Evolutionary conservation across 805 yeast species (phyloP), one percentile per base, ranked within the genome.

Genomic region (Peterozyma xylosa): DNA sequence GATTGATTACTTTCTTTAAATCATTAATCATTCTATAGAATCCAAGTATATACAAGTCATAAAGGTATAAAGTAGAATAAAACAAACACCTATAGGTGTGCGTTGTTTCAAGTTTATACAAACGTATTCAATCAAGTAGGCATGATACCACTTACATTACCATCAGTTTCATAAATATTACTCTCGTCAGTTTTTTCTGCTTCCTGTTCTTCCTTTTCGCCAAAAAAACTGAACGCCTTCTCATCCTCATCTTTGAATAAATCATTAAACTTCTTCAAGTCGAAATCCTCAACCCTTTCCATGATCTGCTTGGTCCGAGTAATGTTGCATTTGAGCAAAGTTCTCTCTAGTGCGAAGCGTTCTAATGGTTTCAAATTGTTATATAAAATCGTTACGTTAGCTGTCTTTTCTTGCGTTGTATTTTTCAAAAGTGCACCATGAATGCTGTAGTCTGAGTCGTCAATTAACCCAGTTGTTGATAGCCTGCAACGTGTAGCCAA

Each of bases 261-360:
- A 15, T 39, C 32, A 16, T 39, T 40, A 27, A 21, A 44, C 4
- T 30, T 30, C 1, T 13, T 15, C 29, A 44, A 33, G 33, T 44
- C 43, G 13, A 40, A 21, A 10, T 18, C 13, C 37, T 45, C 47
- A 33, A 35, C 27, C 11, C 37, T 38, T 10, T 16, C 37, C 9
- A 45, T 35, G 5, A 41, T n/a, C 9, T 48, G 48, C 2, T 29
- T 29, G 11, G 43, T 18, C 5, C 14, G 18, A 11, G 35, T 33
- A 11, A 42, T 18, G 10, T 48, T 50, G 30, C 30, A 16, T 34
- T 43, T 48, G 27, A 62, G 41, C 14, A 55, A 48, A 13, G 56
- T 43, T 39, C 68, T 55, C 40, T 58, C 63, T 6, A 63, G 42
- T 18, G 55, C 57, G 41, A 54, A 55, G 44, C 68, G 52, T 37